Evolutionary conservation across 108 stramenopile genomes (phyloP).

Genomic region (Schizochytrium sp.): DNA sequence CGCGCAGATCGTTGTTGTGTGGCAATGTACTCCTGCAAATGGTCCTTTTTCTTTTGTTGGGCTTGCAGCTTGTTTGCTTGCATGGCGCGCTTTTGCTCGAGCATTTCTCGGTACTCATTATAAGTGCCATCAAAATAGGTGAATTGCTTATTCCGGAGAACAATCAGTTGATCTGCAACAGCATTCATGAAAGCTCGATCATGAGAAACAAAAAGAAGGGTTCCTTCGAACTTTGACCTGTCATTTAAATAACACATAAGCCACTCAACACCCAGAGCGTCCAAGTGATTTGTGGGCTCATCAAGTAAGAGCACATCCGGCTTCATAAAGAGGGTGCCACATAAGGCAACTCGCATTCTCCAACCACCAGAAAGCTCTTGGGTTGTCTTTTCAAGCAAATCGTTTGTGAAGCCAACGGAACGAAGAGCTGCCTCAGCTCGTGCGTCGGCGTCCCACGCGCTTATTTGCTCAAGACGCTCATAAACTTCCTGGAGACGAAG

Average conservation of each 20-base stretch:
- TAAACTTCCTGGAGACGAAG: constrained; percentile 69
- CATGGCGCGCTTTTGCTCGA: background rate
- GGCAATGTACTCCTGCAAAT: constrained; percentile 27
- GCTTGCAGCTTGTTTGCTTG: background rate
- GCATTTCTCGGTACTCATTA: constrained; percentile 26
- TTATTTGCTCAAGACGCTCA: constrained; percentile 74
- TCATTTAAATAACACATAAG: constrained; percentile 82
- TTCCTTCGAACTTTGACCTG: constrained; percentile 44
- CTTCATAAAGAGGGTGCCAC: constrained; percentile 93
- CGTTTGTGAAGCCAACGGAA: constrained; percentile 86
- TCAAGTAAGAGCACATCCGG: constrained; percentile 87
- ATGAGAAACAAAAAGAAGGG: constrained; percentile 62
- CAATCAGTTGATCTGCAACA: constrained; percentile 49
- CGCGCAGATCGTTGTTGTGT: constrained; percentile 17
- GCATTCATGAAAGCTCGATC: constrained; percentile 62
- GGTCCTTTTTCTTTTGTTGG: constrained; percentile 23
- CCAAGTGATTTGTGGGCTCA: constrained; percentile 83
- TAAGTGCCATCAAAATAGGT: constrained; percentile 34
- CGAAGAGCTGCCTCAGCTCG: constrained; percentile 77
- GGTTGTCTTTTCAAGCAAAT: constrained; percentile 86
- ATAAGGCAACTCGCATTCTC: constrained; percentile 97
- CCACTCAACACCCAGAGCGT: constrained; percentile 96
- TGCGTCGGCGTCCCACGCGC: constrained; percentile 75
- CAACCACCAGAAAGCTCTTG: constrained; percentile 88
- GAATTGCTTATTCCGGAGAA: constrained; percentile 44